Base-by-base conservation (phyloP, 495 filamentous ascomycete genomes). In the Lophiotrema nucula region DNA sequence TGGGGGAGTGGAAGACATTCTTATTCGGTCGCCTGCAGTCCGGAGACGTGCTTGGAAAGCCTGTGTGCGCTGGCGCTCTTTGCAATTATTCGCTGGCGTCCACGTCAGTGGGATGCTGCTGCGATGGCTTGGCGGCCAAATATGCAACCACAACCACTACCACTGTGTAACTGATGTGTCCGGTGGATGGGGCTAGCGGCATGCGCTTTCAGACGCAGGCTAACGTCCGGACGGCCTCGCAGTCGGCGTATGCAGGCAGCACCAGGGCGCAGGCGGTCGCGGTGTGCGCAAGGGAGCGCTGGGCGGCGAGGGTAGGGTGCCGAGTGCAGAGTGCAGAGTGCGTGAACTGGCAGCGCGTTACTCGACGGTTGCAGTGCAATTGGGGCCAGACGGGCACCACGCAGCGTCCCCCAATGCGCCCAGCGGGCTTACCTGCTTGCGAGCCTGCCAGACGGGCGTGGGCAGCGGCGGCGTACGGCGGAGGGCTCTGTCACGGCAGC, bases 1-100 rank as follows among this genome's bases (percentile, higher is more conserved):
- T 53, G 76, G 77, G 69, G 90, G 84, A 79, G 90, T 88, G 81
- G 88, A 89, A 81, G 92, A 93, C 90, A 96, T 96, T 85, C 81
- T 87, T 86, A 84, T 66, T 83, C 80, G 70, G 71, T 51, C 79
- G 81, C 74, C 74, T 84, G 83, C 84, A 88, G 83, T 58, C 48
- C 26, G 52, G 75, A 76, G 64, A 56, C 55, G 15, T 54, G 57
- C 62, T 43, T 61, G 18, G 54, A 48, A 19, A 37, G 49, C 28
- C 39, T 58, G 53, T 66, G 67, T 68, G 62, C 67, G 62, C 60
- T 67, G 61, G 68, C 52, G 58, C 66, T 65, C 53, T 68, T 64
- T 46, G 57, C 64, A 63, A 46, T 53, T 62, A 69, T 72, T 72
- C 64, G 73, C 66, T 72, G 72, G 68, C 67, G 57, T 57, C 71